phyloP scores from a whole-genome alignment of 257 asterid species.

The Nicotiana attenuata region DNA sequence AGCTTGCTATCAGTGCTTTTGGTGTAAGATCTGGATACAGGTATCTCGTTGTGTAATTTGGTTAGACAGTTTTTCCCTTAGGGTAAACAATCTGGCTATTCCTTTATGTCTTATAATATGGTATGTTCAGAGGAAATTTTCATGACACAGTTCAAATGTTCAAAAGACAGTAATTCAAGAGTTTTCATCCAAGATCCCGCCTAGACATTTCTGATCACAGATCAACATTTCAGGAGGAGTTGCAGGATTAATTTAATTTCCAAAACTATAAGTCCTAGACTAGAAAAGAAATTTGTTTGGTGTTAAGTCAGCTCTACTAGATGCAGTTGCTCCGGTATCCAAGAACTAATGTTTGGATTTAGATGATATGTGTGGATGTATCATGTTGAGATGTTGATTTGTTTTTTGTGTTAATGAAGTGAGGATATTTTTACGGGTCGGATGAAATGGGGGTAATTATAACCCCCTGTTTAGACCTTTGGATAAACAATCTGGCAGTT shows the following conservation, averaged over 20 bases:
- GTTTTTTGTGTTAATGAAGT: no score
- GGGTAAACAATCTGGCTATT: not conserved
- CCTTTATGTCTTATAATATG: not conserved
- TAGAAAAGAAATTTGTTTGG: not conserved
- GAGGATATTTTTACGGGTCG: no score
- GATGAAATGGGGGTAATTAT: no score
- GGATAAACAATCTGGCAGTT: no score
- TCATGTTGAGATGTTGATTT: no score
- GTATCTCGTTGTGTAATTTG: not conserved
- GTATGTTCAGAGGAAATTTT: not conserved
- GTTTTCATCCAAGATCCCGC: not conserved
- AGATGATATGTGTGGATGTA: not conserved
- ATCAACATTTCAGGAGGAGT: not conserved
- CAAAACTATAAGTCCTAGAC: not conserved
- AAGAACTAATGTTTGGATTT: not conserved
- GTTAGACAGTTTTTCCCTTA: not conserved
- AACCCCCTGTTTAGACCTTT: no score
- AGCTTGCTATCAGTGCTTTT: slow-evolving; percentile 6
- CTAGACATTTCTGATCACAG: not conserved
- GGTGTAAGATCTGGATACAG: not conserved
- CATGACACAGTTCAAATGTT: not conserved
- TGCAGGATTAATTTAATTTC: not conserved
- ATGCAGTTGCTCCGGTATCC: not conserved
- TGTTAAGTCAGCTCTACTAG: not conserved
- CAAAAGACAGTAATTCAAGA: not conserved